Conservation (phyloP, 495 filamentous ascomycete genomes). For the Aspergillus conjunctus region DNA sequence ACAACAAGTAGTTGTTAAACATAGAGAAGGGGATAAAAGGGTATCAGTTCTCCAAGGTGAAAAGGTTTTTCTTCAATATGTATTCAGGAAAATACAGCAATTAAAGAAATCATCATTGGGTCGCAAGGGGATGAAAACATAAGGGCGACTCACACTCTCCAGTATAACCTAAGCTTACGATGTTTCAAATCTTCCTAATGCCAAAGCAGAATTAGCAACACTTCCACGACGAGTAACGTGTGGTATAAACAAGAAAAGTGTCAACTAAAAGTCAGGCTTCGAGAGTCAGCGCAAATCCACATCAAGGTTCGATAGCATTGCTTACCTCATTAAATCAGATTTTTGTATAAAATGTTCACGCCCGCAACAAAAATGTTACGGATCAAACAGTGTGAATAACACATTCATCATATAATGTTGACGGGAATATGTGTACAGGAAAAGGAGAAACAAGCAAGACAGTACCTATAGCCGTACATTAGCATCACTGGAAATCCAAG, state of each 20-base stretch:
- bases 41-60: constrained; percentile 97
- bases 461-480: constrained; percentile 36
- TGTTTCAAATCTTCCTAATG: constrained; percentile 27
- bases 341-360: constrained; percentile 86
- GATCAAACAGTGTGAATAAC: constrained; percentile 99
- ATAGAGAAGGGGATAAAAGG: constrained; percentile 18
- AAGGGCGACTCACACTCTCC: constrained; percentile 33
- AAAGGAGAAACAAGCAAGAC: constrained; percentile 15
- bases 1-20: constrained; percentile 14
- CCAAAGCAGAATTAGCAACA: constrained; percentile 33
- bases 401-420: constrained; percentile 67
- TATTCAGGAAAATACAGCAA: constrained; percentile 81
- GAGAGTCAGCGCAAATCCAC: constrained; percentile 43
- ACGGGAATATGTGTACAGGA: constrained; percentile 33
- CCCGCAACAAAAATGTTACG: constrained; percentile 51
- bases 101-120: constrained; percentile 70
- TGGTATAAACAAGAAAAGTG: constrained; percentile 35
- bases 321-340: constrained; percentile 99
- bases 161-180: constrained; percentile 10
- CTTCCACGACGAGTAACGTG: constrained; percentile 32
- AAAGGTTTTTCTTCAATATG: constrained; percentile 73
- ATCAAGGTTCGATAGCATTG: constrained; percentile 7
- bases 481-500: constrained; percentile 21
- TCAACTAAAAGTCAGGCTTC: constrained; percentile 51
- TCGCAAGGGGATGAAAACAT: constrained; percentile 8